A percentile compares a stretch with the other conserved stretches of the same genome.
phyloP scores from a whole-genome alignment of 106 monocot species.

The Acorus gramineus region DNA sequence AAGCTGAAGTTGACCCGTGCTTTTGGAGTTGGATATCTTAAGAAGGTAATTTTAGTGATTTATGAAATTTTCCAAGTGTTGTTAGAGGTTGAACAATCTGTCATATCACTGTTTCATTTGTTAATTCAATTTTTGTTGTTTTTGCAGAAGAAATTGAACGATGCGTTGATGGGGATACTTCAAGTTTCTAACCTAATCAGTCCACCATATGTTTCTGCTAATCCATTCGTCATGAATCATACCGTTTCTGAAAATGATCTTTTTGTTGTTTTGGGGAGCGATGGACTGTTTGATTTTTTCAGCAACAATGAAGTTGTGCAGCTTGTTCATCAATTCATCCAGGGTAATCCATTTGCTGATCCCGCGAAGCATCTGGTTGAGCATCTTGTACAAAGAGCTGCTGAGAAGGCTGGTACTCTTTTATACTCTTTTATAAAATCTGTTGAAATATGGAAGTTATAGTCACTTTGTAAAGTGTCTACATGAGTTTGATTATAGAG shows the following conservation, averaged over 20 bases:
- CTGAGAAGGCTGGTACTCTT: slow-evolving; percentile 54
- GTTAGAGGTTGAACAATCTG: no score
- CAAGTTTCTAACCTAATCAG: slow-evolving; percentile 52
- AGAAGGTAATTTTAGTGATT: slow-evolving; percentile 38
- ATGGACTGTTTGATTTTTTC: slow-evolving; percentile 85
- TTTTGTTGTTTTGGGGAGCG: slow-evolving; percentile 79
- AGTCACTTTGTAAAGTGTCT: no score
- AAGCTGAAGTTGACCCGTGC: slow-evolving; percentile 77
- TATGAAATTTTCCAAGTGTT: no score
- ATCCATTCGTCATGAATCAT: slow-evolving; percentile 61
- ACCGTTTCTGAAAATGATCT: slow-evolving; percentile 57
- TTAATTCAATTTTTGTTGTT: neutral
- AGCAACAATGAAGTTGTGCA: slow-evolving; percentile 58
- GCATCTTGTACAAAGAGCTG: slow-evolving; percentile 58
- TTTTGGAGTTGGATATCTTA: slow-evolving; percentile 83
- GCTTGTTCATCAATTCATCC: slow-evolving; percentile 56
- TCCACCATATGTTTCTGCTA: slow-evolving; percentile 63
- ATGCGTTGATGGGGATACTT: slow-evolving; percentile 83
- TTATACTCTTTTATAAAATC: neutral
- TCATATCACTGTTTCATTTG: no score
- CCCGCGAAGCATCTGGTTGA: slow-evolving; percentile 86
- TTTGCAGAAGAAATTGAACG: slow-evolving; percentile 59
- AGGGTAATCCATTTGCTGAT: slow-evolving; percentile 56
- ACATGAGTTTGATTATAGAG: no score
- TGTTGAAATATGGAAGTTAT: no score